These are phyloP conservation scores for Neoboletus magnificus DNA, from an alignment of 768 basidiomycete genomes.

Conservation along the genomic window DNA sequence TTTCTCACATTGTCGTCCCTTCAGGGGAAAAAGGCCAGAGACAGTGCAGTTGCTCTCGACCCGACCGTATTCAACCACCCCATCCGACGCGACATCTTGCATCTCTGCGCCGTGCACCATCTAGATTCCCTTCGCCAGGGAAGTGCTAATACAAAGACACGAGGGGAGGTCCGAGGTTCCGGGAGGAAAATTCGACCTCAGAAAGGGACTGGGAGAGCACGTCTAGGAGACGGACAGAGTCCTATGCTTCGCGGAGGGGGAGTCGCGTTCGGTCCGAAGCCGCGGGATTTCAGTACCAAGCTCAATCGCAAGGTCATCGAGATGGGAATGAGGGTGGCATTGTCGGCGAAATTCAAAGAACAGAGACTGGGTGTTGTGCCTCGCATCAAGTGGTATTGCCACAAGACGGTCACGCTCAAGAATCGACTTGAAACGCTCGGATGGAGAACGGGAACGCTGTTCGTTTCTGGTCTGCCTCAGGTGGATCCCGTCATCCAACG, in stretches of 20 bases:
- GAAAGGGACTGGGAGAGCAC: slow-evolving; percentile 88
- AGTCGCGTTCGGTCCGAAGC: slow-evolving; percentile 86
- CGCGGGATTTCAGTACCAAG: slow-evolving; percentile 88
- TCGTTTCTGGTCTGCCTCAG: slow-evolving; percentile 62
- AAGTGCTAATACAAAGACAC: slow-evolving; percentile 86
- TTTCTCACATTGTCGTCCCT: slow-evolving; percentile 62
- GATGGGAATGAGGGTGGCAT: slow-evolving; percentile 89
- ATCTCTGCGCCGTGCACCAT: slow-evolving; percentile 86
- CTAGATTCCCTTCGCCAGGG: slow-evolving; percentile 90
- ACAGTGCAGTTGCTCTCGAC: slow-evolving; percentile 60
- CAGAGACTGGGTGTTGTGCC: slow-evolving; percentile 72
- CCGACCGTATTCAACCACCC: slow-evolving; percentile 86
- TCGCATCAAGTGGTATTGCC: slow-evolving; percentile 65
- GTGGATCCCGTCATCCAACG: slow-evolving; percentile 55
- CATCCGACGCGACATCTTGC: slow-evolving; percentile 87
- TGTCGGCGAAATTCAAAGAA: slow-evolving; percentile 80
- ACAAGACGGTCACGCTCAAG: slow-evolving; percentile 66
- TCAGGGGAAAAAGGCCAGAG: slow-evolving; percentile 38
- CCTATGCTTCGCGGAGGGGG: slow-evolving; percentile 92
- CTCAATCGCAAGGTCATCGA: slow-evolving; percentile 90
- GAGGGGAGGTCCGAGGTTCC: slow-evolving; percentile 86
- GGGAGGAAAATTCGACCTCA: slow-evolving; percentile 87
- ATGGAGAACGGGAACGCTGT: slow-evolving; percentile 65
- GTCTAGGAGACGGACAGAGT: slow-evolving; percentile 83
- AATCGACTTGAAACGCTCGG: slow-evolving; percentile 61